These are phyloP conservation scores for Colletotrichum sublineola DNA, from an alignment of 2,329 filamentous ascomycete genomes.

Conservation along the genomic window DNA sequence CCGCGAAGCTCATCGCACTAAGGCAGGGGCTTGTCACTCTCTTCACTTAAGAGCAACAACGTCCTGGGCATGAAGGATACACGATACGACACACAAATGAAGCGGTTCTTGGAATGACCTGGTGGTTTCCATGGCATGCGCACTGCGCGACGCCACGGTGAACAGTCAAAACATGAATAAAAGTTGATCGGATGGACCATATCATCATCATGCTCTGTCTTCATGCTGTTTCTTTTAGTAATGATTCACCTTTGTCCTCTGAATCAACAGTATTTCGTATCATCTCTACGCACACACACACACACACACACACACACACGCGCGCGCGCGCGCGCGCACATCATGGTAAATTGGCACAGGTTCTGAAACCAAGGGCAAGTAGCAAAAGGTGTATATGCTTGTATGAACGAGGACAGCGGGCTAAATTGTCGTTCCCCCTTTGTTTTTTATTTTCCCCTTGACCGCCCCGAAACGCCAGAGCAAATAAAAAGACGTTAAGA, in stretches of 20 bases:
- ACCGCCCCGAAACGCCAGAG: conserved; percentile 37
- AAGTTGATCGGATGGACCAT: background rate
- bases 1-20: no score
- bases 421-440: conserved; percentile 16
- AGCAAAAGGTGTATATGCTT: conserved; percentile 21
- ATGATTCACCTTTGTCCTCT: background rate
- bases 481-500: conserved; percentile 3
- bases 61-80: background rate
- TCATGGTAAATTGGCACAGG: background rate
- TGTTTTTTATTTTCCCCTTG: conserved; percentile 27
- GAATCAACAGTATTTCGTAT: background rate
- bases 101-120: no score
- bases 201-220: background rate
- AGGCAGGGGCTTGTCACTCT: background rate
- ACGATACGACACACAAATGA: background rate
- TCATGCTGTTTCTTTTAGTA: no score
- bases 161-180: background rate
- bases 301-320: background rate
- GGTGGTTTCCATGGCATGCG: background rate
- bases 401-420: conserved; percentile 28
- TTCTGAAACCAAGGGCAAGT: background rate
- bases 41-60: background rate
- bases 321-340: no score
- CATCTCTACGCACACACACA: background rate
- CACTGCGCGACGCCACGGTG: background rate